Percentiles rank a stretch among this genome's conserved stretches.
phyloP scores from a whole-genome alignment of 768 basidiomycete genomes.

The Crepidotus variabilis region DNA sequence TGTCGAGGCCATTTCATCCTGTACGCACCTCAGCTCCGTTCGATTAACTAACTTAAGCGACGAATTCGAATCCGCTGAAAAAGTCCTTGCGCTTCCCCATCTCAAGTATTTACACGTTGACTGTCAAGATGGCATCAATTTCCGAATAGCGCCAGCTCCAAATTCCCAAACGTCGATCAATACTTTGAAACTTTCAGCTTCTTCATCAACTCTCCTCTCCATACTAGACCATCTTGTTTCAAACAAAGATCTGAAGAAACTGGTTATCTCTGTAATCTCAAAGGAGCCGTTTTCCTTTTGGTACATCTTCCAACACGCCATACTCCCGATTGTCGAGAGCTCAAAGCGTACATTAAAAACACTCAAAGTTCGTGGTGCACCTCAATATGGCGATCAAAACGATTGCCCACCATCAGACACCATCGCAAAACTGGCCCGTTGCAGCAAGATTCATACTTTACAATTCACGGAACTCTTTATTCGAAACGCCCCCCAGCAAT shows the following conservation, averaged over 20 bases:
- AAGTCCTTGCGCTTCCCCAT: not conserved
- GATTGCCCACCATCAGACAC: not conserved
- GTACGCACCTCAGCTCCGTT: not conserved
- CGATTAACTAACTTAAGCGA: not conserved
- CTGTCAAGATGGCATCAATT: not conserved
- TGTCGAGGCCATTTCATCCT: not conserved
- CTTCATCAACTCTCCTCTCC: no score
- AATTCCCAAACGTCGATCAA: not conserved
- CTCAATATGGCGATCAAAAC: no score
- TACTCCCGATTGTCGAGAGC: no score
- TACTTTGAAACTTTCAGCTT: no score
- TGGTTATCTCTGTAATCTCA: not conserved
- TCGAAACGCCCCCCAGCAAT: not conserved
- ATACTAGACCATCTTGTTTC: no score
- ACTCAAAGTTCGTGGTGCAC: no score
- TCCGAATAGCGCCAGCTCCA: not conserved
- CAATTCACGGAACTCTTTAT: not conserved
- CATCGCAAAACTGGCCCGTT: not conserved
- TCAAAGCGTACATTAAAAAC: no score
- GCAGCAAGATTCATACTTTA: not conserved
- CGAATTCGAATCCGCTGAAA: not conserved
- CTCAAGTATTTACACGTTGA: not conserved
- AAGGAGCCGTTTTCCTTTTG: no score
- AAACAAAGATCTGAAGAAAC: no score
- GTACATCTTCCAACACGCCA: no score